A percentile compares a stretch with the other conserved stretches of the same genome.
phyloP scores from a whole-genome alignment of 2,329 filamentous ascomycete species.

The Fragosphaeria purpurea region DNA sequence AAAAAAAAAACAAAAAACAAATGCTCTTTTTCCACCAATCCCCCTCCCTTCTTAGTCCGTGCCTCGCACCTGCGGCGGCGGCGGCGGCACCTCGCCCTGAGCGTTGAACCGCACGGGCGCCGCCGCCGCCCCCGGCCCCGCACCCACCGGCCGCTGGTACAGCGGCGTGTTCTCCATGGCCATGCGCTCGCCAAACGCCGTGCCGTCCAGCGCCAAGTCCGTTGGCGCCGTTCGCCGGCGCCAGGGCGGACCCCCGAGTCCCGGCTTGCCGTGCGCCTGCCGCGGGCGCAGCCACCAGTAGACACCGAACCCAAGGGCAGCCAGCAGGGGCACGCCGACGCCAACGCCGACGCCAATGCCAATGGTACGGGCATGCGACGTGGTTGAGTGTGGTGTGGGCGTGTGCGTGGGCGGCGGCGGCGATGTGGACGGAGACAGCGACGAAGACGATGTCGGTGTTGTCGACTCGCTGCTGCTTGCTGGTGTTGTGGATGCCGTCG shows the following conservation, averaged over 20 bases:
- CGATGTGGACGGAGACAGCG: not conserved
- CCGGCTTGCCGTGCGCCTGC: not conserved
- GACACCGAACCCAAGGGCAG: no score
- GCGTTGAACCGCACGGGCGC: not conserved
- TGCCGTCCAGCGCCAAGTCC: constrained; percentile 3
- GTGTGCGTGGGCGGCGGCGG: not conserved
- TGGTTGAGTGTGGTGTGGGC: no score
- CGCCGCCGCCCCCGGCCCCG: not conserved
- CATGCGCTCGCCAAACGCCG: constrained; percentile 3
- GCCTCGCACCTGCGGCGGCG: not conserved
- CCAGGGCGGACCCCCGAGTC: no score
- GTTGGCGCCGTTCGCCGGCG: not conserved
- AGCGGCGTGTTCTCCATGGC: not conserved
- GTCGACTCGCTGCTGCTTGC: not conserved
- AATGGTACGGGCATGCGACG: not conserved
- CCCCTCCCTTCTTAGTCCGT: not conserved
- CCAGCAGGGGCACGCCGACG: not conserved
- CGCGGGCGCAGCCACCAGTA: not conserved
- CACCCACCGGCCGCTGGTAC: not conserved
- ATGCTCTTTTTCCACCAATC: not conserved
- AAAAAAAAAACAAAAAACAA: not conserved
- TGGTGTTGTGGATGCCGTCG: not conserved
- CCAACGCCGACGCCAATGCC: constrained; percentile 6
- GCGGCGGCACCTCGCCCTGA: not conserved
- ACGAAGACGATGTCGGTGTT: not conserved